phyloP scores from a whole-genome alignment of 202 grass and related monocot genomes.

The Digitaria exilis region DNA sequence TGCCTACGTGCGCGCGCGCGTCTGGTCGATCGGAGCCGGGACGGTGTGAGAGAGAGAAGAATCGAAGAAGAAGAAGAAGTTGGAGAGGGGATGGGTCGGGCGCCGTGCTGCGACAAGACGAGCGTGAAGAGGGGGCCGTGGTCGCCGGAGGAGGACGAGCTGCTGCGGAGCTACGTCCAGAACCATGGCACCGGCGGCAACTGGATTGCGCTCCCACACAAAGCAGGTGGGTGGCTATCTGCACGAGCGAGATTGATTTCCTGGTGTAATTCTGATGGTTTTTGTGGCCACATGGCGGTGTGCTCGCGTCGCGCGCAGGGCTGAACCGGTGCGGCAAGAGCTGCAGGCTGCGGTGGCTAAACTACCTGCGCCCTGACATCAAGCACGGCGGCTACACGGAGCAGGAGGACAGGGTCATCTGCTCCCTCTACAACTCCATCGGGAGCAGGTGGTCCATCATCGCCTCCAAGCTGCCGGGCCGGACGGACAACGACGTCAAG shows the following conservation, averaged over 20 bases:
- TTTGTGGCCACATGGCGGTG: too few species aligned
- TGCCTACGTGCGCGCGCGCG: not conserved
- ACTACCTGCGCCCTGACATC: conserved; percentile 93
- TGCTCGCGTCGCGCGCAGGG: conserved; percentile 16
- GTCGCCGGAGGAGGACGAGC: conserved; percentile 89
- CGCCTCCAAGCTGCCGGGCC: conserved; percentile 67
- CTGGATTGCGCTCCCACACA: conserved; percentile 92
- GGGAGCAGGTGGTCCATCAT: conserved; percentile 80
- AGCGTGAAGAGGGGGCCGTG: conserved; percentile 93
- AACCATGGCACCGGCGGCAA: conserved; percentile 76
- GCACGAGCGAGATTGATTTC: not conserved
- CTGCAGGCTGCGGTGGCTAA: conserved; percentile 93
- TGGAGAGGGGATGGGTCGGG: conserved; percentile 65
- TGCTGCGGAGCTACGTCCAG: conserved; percentile 72
- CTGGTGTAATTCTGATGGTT: not conserved
- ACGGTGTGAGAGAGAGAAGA: not conserved
- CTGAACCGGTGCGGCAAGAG: conserved; percentile 94
- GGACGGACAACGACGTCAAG: conserved; percentile 96
- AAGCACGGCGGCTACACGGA: conserved; percentile 87
- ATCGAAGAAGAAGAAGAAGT: not conserved
- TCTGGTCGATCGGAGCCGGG: not conserved
- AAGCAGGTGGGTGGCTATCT: conserved; percentile 97
- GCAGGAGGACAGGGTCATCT: conserved; percentile 75
- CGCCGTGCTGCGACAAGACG: conserved; percentile 96
- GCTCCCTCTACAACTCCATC: conserved; percentile 67